Percentiles rank a stretch among this genome's conserved stretches.
Conservation (phyloP, 768 basidiomycete species). For the Serendipita sp. region DNA sequence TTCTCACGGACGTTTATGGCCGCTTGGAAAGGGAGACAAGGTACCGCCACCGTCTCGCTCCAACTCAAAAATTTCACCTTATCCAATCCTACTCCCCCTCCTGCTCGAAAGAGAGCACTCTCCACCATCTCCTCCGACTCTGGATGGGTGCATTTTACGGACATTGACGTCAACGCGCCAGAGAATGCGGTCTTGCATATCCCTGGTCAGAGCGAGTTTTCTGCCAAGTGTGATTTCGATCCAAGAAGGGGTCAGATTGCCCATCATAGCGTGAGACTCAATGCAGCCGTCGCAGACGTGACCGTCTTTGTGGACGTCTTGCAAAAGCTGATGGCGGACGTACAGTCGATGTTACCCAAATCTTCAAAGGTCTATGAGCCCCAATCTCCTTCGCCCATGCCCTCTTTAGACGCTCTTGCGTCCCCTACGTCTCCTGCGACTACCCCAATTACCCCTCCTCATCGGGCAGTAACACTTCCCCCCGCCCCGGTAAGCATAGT, state of each 20-base stretch:
- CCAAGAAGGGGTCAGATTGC: background rate
- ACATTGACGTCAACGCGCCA: background rate
- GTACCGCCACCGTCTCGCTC: background rate
- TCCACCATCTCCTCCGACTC: background rate
- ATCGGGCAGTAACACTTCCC: background rate
- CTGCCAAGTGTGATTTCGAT: background rate
- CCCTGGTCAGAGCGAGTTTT: background rate
- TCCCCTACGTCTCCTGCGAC: background rate
- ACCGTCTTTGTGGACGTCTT: background rate
- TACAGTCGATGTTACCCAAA: background rate
- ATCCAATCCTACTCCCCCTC: background rate
- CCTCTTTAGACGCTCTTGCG: background rate
- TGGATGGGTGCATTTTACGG: background rate
- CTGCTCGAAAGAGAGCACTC: background rate
- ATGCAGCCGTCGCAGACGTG: background rate
- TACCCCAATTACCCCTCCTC: background rate
- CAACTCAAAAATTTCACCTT: background rate
- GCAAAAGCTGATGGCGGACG: background rate
- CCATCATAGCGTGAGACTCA: background rate
- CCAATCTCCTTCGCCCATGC: background rate
- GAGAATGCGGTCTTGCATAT: background rate
- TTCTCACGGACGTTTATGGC: background rate
- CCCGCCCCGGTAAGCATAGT: background rate
- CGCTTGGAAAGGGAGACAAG: background rate
- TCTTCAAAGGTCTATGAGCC: background rate